Percentiles rank a stretch among this genome's conserved stretches.
Conservation (phyloP, 1,139 yeast species). For the Diutina mesorugosa region DNA sequence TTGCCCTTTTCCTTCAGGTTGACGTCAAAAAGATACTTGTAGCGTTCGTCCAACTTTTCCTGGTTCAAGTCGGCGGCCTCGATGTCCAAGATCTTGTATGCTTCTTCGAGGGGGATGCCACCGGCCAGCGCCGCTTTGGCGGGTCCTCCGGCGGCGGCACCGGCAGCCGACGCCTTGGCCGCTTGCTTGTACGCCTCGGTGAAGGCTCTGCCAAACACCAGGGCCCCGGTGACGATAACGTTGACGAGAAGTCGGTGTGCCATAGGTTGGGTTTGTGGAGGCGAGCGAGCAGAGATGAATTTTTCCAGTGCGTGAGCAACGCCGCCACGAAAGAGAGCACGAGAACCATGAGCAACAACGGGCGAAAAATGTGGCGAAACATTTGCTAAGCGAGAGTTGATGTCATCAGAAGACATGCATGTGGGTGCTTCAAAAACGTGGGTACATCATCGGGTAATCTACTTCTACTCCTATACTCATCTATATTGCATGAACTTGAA, state of each 20-base stretch:
- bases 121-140: slow-evolving; percentile 39
- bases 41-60: slow-evolving; percentile 62
- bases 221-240: slow-evolving; percentile 87
- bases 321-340: not conserved
- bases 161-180: slow-evolving; percentile 65
- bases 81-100: slow-evolving; percentile 79
- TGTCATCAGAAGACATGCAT: too few species aligned
- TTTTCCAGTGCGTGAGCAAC: not conserved
- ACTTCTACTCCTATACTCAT: too few species aligned
- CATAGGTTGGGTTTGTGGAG: slow-evolving; percentile 18
- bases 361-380: too few species aligned
- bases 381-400: too few species aligned
- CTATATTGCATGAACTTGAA: too few species aligned
- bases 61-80: slow-evolving; percentile 42
- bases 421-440: too few species aligned
- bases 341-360: too few species aligned
- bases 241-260: slow-evolving; percentile 87
- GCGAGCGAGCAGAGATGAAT: not conserved
- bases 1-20: slow-evolving; percentile 92
- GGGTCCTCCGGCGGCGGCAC: slow-evolving; percentile 38
- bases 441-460: too few species aligned
- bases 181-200: slow-evolving; percentile 97
- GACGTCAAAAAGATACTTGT: slow-evolving; percentile 72
- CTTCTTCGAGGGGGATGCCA: slow-evolving; percentile 80
- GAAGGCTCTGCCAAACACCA: slow-evolving; percentile 91